Percentiles rank a stretch among this genome's conserved stretches.
These are phyloP conservation scores for Lepidopterella palustris DNA, from an alignment of 495 filamentous ascomycete species.

Conservation along the genomic window DNA sequence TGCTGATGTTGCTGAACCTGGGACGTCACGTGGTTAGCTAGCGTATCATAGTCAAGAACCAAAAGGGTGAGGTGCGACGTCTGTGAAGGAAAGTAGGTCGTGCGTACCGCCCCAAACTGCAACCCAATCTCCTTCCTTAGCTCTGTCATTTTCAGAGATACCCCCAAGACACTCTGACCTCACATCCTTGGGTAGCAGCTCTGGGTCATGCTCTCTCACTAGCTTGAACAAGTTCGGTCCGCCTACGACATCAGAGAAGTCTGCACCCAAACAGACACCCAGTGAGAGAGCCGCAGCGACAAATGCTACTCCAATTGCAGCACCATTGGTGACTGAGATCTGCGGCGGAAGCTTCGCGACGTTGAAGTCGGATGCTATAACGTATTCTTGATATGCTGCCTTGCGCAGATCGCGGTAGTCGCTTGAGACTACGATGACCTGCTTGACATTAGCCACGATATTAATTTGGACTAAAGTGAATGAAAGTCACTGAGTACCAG, in stretches of 20 bases:
- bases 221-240: background rate
- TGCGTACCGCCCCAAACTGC: background rate
- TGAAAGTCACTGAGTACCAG: no score
- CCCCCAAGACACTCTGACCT: background rate
- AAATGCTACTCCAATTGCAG: constrained; percentile 48
- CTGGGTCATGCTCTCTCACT: background rate
- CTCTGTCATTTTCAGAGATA: background rate
- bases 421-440: constrained; percentile 58
- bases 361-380: constrained; percentile 57
- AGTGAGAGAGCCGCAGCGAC: constrained; percentile 49
- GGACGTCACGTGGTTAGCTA: no score
- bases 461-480: constrained; percentile 8
- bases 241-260: constrained; percentile 41
- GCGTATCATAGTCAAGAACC: no score
- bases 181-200: background rate
- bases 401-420: constrained; percentile 67
- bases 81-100: no score
- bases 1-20: background rate
- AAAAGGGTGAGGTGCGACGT: no score
- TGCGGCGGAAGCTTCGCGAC: constrained; percentile 48
- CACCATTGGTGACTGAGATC: constrained; percentile 11
- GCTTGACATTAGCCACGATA: constrained; percentile 41
- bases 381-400: constrained; percentile 63
- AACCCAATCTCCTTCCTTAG: background rate
- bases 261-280: constrained; percentile 55